Conservation (phyloP, 805 yeast species). For the Komagataella kurtzmanii region DNA sequence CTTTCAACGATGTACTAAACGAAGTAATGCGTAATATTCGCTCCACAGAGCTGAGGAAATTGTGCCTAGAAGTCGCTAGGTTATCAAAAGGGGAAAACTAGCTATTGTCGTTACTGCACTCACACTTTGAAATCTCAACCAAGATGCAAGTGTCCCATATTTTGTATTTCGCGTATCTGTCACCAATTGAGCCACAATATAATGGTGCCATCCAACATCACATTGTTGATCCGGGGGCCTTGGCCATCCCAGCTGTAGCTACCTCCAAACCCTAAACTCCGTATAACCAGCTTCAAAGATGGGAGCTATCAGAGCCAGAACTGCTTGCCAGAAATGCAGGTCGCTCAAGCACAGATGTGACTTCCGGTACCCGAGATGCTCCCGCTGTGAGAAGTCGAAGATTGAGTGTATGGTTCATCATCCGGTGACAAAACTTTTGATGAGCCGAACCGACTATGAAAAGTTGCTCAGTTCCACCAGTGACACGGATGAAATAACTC, state of each 20-base stretch:
- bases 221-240: background rate
- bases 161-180: background rate
- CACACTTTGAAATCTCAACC: background rate
- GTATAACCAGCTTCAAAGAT: constrained; percentile 1
- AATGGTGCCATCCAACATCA: background rate
- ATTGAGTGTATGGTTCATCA: constrained; percentile 10
- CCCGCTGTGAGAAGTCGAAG: constrained; percentile 9
- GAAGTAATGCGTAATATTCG: constrained; percentile 1
- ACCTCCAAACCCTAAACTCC: background rate
- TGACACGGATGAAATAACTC: background rate
- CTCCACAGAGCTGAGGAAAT: background rate
- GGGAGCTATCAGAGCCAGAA: constrained; percentile 6
- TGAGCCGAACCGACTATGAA: background rate
- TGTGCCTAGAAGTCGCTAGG: background rate
- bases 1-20: background rate
- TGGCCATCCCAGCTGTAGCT: background rate
- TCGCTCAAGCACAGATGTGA: constrained; percentile 12
- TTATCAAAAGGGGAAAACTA: background rate
- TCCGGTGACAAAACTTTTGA: constrained; percentile 7
- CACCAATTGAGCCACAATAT: background rate
- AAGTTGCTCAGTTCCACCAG: background rate
- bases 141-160: background rate
- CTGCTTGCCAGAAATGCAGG: constrained; percentile 13
- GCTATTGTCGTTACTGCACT: background rate
- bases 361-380: constrained; percentile 10